Evolutionary conservation across 805 yeast genomes (phyloP).

Genomic region (Kregervanrija fluxuum): DNA sequence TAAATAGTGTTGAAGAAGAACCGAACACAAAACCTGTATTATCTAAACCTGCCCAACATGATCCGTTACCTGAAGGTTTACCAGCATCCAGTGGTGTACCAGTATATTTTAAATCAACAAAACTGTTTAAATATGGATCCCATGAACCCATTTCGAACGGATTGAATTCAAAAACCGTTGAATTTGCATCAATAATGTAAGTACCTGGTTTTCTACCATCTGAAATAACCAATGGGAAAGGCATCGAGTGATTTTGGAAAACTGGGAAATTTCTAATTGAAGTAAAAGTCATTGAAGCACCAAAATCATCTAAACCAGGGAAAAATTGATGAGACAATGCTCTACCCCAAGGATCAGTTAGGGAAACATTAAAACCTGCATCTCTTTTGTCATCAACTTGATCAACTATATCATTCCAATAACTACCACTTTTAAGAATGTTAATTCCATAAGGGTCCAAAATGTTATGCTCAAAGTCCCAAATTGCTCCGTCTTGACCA

Average conservation of each 20-base stretch:
- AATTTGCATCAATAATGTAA: conserved; percentile 47
- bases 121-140: conserved; percentile 68
- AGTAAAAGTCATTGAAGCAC: conserved; percentile 55
- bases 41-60: conserved; percentile 66
- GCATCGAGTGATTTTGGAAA: conserved; percentile 58
- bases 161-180: conserved; percentile 57
- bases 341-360: conserved; percentile 80
- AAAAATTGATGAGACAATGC: conserved; percentile 69
- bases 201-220: conserved; percentile 65
- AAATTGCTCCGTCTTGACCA: conserved; percentile 39
- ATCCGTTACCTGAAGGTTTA: conserved; percentile 29
- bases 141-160: conserved; percentile 82
- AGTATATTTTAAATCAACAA: conserved; percentile 59
- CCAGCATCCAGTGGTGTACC: conserved; percentile 66
- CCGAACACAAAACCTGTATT: conserved; percentile 79
- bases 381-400: conserved; percentile 44
- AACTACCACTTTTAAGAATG: conserved; percentile 40
- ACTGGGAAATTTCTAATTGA: conserved; percentile 54
- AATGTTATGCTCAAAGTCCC: conserved; percentile 64
- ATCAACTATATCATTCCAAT: conserved; percentile 46
- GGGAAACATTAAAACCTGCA: conserved; percentile 62
- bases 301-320: conserved; percentile 49
- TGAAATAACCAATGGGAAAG: conserved; percentile 61
- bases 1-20: conserved; percentile 76
- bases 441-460: conserved; percentile 58